These are phyloP conservation scores for Sechiopsis laciniata DNA, from an alignment of 306 rosid species.

Conservation along the genomic window DNA sequence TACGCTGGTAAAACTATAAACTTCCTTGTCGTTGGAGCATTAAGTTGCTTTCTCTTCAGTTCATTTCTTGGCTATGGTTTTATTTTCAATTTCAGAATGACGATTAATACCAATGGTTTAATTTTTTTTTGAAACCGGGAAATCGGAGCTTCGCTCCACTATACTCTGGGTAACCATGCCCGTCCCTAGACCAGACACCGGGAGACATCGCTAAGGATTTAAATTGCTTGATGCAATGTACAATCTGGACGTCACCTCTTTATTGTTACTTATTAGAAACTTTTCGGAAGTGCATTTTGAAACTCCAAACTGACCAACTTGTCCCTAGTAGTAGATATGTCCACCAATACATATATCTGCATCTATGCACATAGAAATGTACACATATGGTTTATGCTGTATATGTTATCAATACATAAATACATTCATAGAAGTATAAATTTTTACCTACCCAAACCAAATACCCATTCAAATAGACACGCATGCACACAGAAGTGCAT, in stretches of 20 bases:
- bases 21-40: background rate
- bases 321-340: background rate
- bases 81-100: background rate
- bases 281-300: background rate
- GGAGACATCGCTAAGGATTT: no score
- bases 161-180: no score
- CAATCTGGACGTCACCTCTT: background rate
- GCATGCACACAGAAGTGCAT: background rate
- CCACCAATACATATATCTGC: background rate
- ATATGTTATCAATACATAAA: background rate
- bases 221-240: conserved; percentile 5
- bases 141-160: no score
- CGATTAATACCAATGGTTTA: conserved; percentile 1
- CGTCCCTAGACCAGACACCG: no score
- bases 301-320: background rate
- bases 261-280: background rate
- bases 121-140: no score
- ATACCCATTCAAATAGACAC: background rate
- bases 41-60: conserved; percentile 16
- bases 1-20: conserved; percentile 56
- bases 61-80: background rate
- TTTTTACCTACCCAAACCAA: background rate
- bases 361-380: background rate
- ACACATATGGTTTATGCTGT: background rate
- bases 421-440: background rate